Evolutionary conservation across 352 stramenopile species (phyloP).

Genomic region (Elongisporangium prolatum): DNA sequence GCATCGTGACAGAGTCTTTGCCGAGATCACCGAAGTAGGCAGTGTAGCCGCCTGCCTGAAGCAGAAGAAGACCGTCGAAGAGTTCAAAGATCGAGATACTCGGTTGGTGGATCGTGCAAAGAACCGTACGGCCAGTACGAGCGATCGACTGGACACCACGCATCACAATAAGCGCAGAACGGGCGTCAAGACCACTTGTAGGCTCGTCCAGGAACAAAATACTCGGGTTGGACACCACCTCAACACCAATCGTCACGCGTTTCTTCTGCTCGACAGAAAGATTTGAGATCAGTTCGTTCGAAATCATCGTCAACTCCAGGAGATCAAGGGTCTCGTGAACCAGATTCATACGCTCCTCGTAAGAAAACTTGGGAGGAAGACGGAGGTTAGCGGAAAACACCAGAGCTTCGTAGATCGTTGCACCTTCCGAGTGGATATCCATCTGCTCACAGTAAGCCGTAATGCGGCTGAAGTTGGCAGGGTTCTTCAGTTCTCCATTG

Average conservation of each 20-base stretch:
- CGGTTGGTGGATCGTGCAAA: slow-evolving; percentile 65
- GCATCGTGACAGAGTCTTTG: slow-evolving; percentile 67
- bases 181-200: slow-evolving; percentile 84
- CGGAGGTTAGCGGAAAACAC: slow-evolving; percentile 83
- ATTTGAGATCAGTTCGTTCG: slow-evolving; percentile 38
- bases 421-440: slow-evolving; percentile 73
- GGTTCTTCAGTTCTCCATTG: slow-evolving; percentile 85
- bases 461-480: slow-evolving; percentile 78
- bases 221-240: slow-evolving; percentile 92
- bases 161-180: slow-evolving; percentile 86
- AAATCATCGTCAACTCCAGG: slow-evolving; percentile 41
- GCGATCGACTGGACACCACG: slow-evolving; percentile 79
- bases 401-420: slow-evolving; percentile 82
- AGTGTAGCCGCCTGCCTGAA: slow-evolving; percentile 51
- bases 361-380: slow-evolving; percentile 44
- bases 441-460: slow-evolving; percentile 92
- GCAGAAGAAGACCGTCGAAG: slow-evolving; percentile 87
- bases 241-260: slow-evolving; percentile 89
- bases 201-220: slow-evolving; percentile 93
- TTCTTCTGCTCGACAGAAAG: slow-evolving; percentile 90
- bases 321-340: slow-evolving; percentile 54
- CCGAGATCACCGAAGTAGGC: slow-evolving; percentile 89
- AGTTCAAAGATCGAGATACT: slow-evolving; percentile 88
- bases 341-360: slow-evolving; percentile 37
- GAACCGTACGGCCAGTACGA: slow-evolving; percentile 80